Evolutionary conservation across 2,329 filamentous ascomycete species (phyloP).

Genomic region (Arthroderma sp.): DNA sequence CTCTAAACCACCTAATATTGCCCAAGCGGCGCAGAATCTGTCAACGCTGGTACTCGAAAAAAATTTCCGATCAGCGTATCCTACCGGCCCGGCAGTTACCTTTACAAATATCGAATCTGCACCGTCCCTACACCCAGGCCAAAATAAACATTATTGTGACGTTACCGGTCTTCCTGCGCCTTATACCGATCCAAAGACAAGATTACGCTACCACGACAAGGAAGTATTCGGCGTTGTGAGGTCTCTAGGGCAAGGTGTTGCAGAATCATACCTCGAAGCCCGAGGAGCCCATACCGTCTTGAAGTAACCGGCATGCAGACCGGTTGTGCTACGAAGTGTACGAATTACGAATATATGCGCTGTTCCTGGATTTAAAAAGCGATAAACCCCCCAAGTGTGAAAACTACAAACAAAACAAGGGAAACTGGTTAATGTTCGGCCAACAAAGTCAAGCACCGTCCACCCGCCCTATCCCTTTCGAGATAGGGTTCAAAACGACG

Average conservation of each 20-base stretch:
- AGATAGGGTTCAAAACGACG: slow-evolving; percentile 69
- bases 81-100: slow-evolving; percentile 57
- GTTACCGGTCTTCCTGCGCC: slow-evolving; percentile 83
- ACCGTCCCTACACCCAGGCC: slow-evolving; percentile 64
- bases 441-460: slow-evolving; percentile 93
- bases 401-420: not conserved
- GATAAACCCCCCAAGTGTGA: not conserved
- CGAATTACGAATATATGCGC: no score
- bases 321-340: no score
- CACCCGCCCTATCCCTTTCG: slow-evolving; percentile 74
- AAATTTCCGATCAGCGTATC: slow-evolving; percentile 40
- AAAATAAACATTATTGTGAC: slow-evolving; percentile 86
- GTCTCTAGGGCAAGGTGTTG: slow-evolving; percentile 63
- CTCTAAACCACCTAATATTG: slow-evolving; percentile 54
- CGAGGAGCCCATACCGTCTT: slow-evolving; percentile 85
- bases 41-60: slow-evolving; percentile 83
- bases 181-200: slow-evolving; percentile 90
- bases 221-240: slow-evolving; percentile 82
- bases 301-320: slow-evolving; percentile 43
- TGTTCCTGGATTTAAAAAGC: no score
- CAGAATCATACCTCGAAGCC: slow-evolving; percentile 79
- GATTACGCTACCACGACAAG: slow-evolving; percentile 80
- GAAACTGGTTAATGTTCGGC: slow-evolving; percentile 48
- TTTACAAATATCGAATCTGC: slow-evolving; percentile 97
- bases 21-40: slow-evolving; percentile 76